A percentile compares a stretch with the other conserved stretches of the same genome.
These are phyloP conservation scores for Hyphochytrium catenoides DNA, from an alignment of 352 stramenopile genomes.

Conservation along the genomic window DNA sequence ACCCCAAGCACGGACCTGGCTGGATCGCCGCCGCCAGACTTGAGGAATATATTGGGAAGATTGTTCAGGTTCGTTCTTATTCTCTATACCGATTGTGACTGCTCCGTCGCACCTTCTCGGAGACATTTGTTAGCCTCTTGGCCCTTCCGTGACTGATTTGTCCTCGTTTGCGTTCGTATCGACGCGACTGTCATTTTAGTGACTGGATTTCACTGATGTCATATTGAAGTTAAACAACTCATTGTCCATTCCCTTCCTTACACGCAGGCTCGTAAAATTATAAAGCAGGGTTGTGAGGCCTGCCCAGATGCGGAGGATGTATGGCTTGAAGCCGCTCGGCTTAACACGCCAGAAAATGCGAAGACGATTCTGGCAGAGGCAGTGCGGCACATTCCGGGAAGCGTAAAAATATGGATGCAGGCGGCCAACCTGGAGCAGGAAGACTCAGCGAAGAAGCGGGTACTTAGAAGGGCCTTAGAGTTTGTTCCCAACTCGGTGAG, in stretches of 20 bases:
- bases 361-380: slow-evolving; percentile 90
- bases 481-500: slow-evolving; percentile 88
- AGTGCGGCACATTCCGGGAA: slow-evolving; percentile 71
- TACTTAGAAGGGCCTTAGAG: slow-evolving; percentile 73
- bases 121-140: background rate
- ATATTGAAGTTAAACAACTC: slow-evolving; percentile 1
- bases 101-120: background rate
- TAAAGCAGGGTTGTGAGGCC: slow-evolving; percentile 85
- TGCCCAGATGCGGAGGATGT: slow-evolving; percentile 92
- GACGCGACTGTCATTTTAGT: too few relatives aligned
- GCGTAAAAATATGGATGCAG: slow-evolving; percentile 86
- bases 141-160: too few relatives aligned
- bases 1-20: slow-evolving; percentile 90
- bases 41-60: slow-evolving; percentile 89
- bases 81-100: too few relatives aligned
- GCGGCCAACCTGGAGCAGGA: slow-evolving; percentile 80
- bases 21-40: slow-evolving; percentile 96
- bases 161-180: too few relatives aligned
- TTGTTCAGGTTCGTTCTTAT: slow-evolving; percentile 21
- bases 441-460: slow-evolving; percentile 62
- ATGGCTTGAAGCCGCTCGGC: slow-evolving; percentile 88
- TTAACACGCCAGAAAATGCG: slow-evolving; percentile 85
- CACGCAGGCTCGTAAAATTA: slow-evolving; percentile 82
- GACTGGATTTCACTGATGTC: too few relatives aligned
- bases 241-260: slow-evolving; percentile 8